These are phyloP conservation scores for Malbranchea zuffiana DNA, from an alignment of 2,329 filamentous ascomycete genomes.

Conservation along the genomic window DNA sequence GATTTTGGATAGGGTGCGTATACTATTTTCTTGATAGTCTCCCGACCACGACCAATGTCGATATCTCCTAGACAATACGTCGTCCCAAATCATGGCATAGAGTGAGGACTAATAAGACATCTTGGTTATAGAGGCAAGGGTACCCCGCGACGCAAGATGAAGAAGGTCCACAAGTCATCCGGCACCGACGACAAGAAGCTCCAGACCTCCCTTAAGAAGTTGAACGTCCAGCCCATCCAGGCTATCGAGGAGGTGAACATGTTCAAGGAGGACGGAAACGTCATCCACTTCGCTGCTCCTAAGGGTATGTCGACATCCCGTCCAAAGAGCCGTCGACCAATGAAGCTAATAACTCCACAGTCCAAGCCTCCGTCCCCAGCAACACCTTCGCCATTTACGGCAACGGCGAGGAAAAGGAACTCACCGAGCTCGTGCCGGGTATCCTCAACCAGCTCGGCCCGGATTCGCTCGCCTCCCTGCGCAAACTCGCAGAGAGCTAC, in stretches of 20 bases:
- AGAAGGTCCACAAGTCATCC: conserved; percentile 89
- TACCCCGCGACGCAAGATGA: conserved; percentile 93
- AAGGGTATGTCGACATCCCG: conserved; percentile 55
- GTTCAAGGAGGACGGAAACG: conserved; percentile 99
- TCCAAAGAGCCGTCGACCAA: background rate
- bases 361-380: conserved; percentile 90
- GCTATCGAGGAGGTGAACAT: conserved; percentile 99
- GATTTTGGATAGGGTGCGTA: conserved; percentile 21
- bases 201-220: conserved; percentile 93
- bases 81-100: background rate
- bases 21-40: conserved; percentile 7
- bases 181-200: conserved; percentile 99
- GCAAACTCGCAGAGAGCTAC: conserved; percentile 98
- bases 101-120: conserved; percentile 11
- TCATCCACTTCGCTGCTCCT: conserved; percentile 96
- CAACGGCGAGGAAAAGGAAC: conserved; percentile 97
- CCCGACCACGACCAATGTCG: background rate
- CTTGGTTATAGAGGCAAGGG: conserved; percentile 68
- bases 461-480: conserved; percentile 91
- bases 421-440: conserved; percentile 96
- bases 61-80: background rate
- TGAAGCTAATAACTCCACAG: conserved; percentile 39
- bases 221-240: conserved; percentile 99
- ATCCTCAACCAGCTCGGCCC: conserved; percentile 99
- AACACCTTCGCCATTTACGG: conserved; percentile 99